Conservation (phyloP, 2,329 filamentous ascomycete species). For the Exophiala oligosperma region DNA sequence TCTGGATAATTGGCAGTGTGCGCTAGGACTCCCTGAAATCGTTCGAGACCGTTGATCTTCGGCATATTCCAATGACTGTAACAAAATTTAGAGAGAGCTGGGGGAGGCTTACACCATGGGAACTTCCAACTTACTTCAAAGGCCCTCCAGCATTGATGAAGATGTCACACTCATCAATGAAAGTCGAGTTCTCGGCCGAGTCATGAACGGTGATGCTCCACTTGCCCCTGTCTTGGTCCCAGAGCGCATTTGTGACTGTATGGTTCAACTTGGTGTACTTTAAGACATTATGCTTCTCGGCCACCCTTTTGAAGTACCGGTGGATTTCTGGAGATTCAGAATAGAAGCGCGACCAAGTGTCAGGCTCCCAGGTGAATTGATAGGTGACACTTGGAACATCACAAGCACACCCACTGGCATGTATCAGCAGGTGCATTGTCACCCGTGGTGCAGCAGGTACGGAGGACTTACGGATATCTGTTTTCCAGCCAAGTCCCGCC, state of each 20-base stretch:
- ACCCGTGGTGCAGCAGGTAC: neutral
- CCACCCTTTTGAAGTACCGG: too few species aligned
- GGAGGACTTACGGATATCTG: neutral
- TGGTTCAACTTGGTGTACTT: constrained; percentile 29
- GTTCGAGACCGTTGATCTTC: constrained; percentile 35
- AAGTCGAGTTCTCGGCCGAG: constrained; percentile 28
- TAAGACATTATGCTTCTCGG: constrained; percentile 35
- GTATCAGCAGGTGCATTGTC: neutral
- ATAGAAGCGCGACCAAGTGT: constrained; percentile 17
- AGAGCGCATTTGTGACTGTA: constrained; percentile 18
- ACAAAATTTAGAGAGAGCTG: neutral
- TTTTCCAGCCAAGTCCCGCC: constrained; percentile 37
- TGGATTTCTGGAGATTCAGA: constrained; percentile 8
- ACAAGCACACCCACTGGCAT: constrained; percentile 2
- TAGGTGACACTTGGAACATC: constrained; percentile 23
- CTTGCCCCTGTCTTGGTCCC: constrained; percentile 14
- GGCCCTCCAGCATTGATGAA: constrained; percentile 31
- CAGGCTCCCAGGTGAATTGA: constrained; percentile 1
- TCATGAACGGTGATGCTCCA: constrained; percentile 15
- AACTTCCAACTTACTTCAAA: constrained; percentile 18
- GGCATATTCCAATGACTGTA: constrained; percentile 37
- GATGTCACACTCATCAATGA: constrained; percentile 30
- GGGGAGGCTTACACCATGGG: too few species aligned
- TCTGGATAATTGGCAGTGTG: constrained; percentile 35
- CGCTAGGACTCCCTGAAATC: constrained; percentile 36